Evolutionary conservation across 2,329 filamentous ascomycete genomes (phyloP).

Genomic region (Epichloe glyceriae): DNA sequence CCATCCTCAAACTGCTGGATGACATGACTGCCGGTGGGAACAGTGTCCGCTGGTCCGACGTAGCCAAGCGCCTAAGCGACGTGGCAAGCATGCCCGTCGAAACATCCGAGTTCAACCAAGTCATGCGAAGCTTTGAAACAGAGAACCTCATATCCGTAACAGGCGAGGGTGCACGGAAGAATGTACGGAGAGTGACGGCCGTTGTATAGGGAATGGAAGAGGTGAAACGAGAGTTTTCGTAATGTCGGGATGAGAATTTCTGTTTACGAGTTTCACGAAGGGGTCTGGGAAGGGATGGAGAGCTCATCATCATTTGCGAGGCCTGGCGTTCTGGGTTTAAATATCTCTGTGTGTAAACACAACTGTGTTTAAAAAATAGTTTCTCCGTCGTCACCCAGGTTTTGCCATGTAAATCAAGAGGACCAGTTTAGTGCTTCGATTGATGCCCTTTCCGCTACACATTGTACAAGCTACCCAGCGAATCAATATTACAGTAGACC

Average conservation of each 20-base stretch:
- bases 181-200: constrained; percentile 59
- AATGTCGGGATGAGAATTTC: background rate
- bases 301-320: background rate
- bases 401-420: too few relatives aligned
- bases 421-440: too few relatives aligned
- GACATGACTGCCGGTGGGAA: constrained; percentile 60
- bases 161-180: constrained; percentile 76
- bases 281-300: background rate
- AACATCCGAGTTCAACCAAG: constrained; percentile 68
- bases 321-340: background rate
- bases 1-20: constrained; percentile 62
- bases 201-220: constrained; percentile 18
- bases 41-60: constrained; percentile 64
- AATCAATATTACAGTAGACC: background rate
- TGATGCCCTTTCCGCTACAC: background rate
- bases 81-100: constrained; percentile 60
- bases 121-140: constrained; percentile 64
- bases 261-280: background rate
- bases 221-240: too few relatives aligned
- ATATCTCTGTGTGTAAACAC: background rate
- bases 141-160: constrained; percentile 71
- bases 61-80: constrained; percentile 60
- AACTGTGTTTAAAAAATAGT: too few relatives aligned
- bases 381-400: too few relatives aligned
- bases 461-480: background rate